A percentile compares a stretch with the other conserved stretches of the same genome.
phyloP scores from a whole-genome alignment of 176 grass and related monocot species.

The Zea luxurians region DNA sequence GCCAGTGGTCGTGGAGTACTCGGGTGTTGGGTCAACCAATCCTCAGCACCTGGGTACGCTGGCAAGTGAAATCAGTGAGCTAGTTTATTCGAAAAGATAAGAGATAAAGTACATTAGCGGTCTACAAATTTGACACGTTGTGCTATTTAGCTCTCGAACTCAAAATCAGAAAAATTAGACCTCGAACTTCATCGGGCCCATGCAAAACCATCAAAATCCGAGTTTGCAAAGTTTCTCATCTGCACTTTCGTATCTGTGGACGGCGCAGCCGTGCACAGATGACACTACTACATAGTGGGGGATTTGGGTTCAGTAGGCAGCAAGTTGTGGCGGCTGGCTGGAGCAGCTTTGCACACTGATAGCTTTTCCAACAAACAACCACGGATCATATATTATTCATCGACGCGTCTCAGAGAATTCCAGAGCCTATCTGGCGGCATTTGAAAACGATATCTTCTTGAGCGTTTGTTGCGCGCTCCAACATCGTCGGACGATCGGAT shows the following conservation, averaged over 20 bases:
- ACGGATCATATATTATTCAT: neutral
- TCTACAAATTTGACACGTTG: too few relatives aligned
- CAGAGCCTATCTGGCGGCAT: neutral
- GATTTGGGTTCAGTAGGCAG: neutral
- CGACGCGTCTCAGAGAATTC: conserved; percentile 13
- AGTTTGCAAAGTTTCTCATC: neutral
- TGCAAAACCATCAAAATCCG: too few relatives aligned
- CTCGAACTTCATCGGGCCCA: too few relatives aligned
- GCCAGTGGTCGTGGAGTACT: conserved; percentile 2
- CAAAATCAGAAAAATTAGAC: too few relatives aligned
- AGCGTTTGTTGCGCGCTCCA: conserved; percentile 12
- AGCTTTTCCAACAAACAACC: neutral
- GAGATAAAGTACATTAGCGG: neutral
- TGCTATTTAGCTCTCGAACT: too few relatives aligned
- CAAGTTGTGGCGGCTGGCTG: conserved; percentile 23
- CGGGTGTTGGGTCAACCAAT: conserved; percentile 34
- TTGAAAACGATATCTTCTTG: conserved; percentile 30
- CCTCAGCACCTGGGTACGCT: neutral
- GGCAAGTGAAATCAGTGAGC: conserved; percentile 32
- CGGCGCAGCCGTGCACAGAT: conserved; percentile 13
- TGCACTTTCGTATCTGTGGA: conserved; percentile 22
- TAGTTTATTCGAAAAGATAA: conserved; percentile 25
- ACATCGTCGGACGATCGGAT: neutral
- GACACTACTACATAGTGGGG: neutral
- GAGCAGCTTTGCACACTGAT: conserved; percentile 10